Conservation (phyloP, 306 rosid species). For the Sicyos baderoa region DNA sequence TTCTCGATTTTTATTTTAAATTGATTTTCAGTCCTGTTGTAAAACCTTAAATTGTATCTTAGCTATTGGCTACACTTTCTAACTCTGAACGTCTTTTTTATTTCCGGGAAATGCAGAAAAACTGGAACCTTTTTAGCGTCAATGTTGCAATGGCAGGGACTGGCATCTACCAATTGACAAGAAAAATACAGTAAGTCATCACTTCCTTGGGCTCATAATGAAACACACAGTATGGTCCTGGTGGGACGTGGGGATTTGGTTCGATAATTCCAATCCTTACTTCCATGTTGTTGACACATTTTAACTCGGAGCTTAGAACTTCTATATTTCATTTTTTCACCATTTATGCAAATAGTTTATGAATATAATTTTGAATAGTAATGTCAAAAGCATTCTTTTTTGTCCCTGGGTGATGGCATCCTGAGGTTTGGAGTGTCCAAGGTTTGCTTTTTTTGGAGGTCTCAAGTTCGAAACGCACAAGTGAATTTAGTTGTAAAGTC, state of each 20-base stretch:
- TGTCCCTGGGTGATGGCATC: too few relatives aligned
- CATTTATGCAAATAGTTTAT: too few relatives aligned
- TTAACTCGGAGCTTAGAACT: not conserved
- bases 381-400: too few relatives aligned
- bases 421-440: too few relatives aligned
- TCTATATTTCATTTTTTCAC: too few relatives aligned
- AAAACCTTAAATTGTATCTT: not conserved
- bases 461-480: too few relatives aligned
- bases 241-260: not conserved
- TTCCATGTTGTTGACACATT: not conserved
- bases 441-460: too few relatives aligned
- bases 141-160: constrained; percentile 89
- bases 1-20: too few relatives aligned
- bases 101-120: constrained; percentile 53
- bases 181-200: constrained; percentile 59
- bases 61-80: not conserved
- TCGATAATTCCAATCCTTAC: not conserved
- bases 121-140: constrained; percentile 90
- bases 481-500: too few relatives aligned
- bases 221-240: not conserved
- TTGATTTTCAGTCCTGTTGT: too few relatives aligned
- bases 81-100: not conserved
- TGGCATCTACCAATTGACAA: constrained; percentile 76
- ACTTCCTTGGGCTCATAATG: not conserved
- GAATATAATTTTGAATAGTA: too few relatives aligned